A percentile compares a stretch with the other conserved stretches of the same genome.
These are phyloP conservation scores for Megacollybia marginata DNA, from an alignment of 768 basidiomycete genomes.

Conservation along the genomic window DNA sequence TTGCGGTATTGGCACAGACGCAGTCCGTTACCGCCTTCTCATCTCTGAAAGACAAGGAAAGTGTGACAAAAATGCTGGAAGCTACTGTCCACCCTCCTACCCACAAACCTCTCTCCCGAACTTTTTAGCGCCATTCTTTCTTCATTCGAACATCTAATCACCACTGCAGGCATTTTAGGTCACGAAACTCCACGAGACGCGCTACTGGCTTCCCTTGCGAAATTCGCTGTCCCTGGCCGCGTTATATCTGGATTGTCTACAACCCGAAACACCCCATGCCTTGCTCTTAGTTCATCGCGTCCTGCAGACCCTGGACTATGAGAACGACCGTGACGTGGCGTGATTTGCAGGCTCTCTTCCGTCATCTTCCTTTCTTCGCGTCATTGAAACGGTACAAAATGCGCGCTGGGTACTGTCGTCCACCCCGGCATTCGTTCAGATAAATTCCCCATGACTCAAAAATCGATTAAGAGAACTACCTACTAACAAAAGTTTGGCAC, in stretches of 20 bases:
- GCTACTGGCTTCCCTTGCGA: slow-evolving; percentile 84
- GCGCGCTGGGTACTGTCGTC: slow-evolving; percentile 27
- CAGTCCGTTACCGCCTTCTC: slow-evolving; percentile 53
- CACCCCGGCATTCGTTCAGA: too few species aligned
- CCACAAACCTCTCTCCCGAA: slow-evolving; percentile 86
- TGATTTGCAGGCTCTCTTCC: slow-evolving; percentile 79
- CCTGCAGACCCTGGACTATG: slow-evolving; percentile 61
- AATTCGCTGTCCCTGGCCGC: slow-evolving; percentile 84
- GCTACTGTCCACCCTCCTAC: slow-evolving; percentile 84
- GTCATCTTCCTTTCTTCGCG: slow-evolving; percentile 62
- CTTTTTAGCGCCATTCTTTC: slow-evolving; percentile 83
- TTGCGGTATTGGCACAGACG: slow-evolving; percentile 28
- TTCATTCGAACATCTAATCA: slow-evolving; percentile 78
- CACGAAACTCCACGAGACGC: slow-evolving; percentile 86
- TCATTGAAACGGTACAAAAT: slow-evolving; percentile 88
- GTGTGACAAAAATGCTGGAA: slow-evolving; percentile 64
- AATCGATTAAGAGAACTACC: too few species aligned
- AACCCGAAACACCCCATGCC: slow-evolving; percentile 52
- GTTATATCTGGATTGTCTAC: slow-evolving; percentile 80
- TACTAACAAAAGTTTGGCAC: too few species aligned
- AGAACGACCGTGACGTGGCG: slow-evolving; percentile 82
- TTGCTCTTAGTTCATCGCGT: slow-evolving; percentile 37
- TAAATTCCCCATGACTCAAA: too few species aligned
- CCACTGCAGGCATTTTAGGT: slow-evolving; percentile 84
- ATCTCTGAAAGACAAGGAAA: slow-evolving; percentile 40